Conservation (phyloP, 1,139 yeast species). For the Hemisphaericaspora subhashii region DNA sequence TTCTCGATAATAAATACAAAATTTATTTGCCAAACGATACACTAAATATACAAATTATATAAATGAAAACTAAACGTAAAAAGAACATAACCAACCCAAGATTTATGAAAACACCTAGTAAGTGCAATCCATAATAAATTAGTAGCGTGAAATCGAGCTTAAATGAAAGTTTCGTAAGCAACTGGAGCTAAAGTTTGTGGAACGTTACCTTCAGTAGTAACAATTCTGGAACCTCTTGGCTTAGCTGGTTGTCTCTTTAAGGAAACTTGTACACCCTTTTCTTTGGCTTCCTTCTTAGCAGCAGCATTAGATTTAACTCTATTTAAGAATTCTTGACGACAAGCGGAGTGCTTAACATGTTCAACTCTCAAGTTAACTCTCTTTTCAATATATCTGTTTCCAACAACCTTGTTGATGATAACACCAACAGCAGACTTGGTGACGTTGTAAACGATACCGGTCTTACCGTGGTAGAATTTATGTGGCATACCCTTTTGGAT, state of each 20-base stretch:
- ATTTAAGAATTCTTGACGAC: conserved; percentile 98
- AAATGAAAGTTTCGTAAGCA: conserved; percentile 55
- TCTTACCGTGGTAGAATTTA: conserved; percentile 99
- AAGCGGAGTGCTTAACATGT: conserved; percentile 99
- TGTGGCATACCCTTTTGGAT: conserved; percentile 99
- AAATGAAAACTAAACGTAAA: conserved; percentile 6
- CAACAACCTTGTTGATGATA: conserved; percentile 96
- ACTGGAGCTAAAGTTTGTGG: conserved; percentile 99
- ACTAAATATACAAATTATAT: conserved; percentile 19
- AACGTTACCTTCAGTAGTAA: conserved; percentile 73
- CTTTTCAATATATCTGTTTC: conserved; percentile 98
- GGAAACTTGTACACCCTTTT: conserved; percentile 84
- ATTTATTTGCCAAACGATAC: conserved; percentile 15
- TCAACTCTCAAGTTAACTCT: conserved; percentile 98
- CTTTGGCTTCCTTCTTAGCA: conserved; percentile 92
- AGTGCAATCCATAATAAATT: conserved; percentile 1
- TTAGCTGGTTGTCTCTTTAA: conserved; percentile 98
- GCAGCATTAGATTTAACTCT: conserved; percentile 98
- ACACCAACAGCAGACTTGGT: conserved; percentile 99
- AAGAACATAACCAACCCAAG: conserved; percentile 3
- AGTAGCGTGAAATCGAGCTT: not conserved
- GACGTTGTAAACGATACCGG: conserved; percentile 98
- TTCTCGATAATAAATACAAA: conserved; percentile 1
- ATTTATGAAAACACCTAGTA: conserved; percentile 3
- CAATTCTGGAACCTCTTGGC: conserved; percentile 91